Percentiles rank a stretch among this genome's conserved stretches.
Evolutionary conservation across 768 basidiomycete species (phyloP).

Genomic region (Leucocoprinus sp.): DNA sequence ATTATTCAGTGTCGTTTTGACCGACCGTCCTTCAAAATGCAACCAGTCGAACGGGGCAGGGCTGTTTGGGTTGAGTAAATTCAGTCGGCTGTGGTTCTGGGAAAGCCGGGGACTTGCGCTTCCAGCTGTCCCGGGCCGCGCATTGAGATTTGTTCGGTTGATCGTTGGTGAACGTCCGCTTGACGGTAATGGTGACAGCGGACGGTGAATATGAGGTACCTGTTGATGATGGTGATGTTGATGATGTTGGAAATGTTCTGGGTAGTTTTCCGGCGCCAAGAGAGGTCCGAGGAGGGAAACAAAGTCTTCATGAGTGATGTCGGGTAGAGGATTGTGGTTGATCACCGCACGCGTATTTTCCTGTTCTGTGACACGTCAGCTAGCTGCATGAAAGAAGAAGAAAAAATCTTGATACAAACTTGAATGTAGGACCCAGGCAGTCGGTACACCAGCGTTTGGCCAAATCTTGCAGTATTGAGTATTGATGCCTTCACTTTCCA

Average conservation of each 20-base stretch:
- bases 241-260: slow-evolving; percentile 22
- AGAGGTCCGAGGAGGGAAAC: slow-evolving; percentile 73
- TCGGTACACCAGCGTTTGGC: slow-evolving; percentile 65
- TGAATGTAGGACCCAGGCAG: slow-evolving; percentile 75
- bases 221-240: slow-evolving; percentile 21
- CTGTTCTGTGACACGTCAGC: slow-evolving; percentile 32
- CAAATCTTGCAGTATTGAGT: slow-evolving; percentile 70
- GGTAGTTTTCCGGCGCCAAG: slow-evolving; percentile 74
- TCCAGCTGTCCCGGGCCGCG: slow-evolving; percentile 3
- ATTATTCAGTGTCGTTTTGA: slow-evolving; percentile 73
- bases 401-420: slow-evolving; percentile 30
- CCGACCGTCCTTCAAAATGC: slow-evolving; percentile 75
- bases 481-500: slow-evolving; percentile 59
- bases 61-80: slow-evolving; percentile 38
- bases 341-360: slow-evolving; percentile 60
- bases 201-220: slow-evolving; percentile 28
- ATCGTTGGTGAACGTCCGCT: not conserved
- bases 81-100: slow-evolving; percentile 21
- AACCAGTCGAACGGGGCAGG: slow-evolving; percentile 83
- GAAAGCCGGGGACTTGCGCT: slow-evolving; percentile 25
- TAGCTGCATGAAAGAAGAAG: slow-evolving; percentile 2
- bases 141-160: slow-evolving; percentile 3
- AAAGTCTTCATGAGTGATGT: slow-evolving; percentile 83
- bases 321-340: slow-evolving; percentile 83
- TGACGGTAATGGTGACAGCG: slow-evolving; percentile 26